Evolutionary conservation across 345 rosid genomes (phyloP).

Genomic region (Litchi chinensis): DNA sequence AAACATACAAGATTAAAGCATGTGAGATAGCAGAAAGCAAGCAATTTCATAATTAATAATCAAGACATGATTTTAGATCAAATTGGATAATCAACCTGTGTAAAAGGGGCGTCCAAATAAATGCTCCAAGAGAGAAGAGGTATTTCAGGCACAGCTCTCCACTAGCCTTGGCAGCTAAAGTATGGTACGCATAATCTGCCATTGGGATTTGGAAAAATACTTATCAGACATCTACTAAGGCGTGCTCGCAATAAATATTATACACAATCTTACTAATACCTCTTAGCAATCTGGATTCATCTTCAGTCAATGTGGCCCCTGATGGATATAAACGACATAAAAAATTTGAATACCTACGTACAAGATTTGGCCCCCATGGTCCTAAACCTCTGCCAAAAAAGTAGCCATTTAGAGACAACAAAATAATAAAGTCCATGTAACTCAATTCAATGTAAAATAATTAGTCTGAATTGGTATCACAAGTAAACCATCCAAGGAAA

Average conservation of each 20-base stretch:
- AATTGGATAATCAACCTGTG: slow-evolving; percentile 58
- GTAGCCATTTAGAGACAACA: slow-evolving; percentile 17
- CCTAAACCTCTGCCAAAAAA: slow-evolving; percentile 81
- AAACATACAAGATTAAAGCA: background rate
- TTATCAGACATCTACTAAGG: slow-evolving; percentile 24
- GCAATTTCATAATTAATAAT: background rate
- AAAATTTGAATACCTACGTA: slow-evolving; percentile 68
- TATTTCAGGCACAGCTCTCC: slow-evolving; percentile 97
- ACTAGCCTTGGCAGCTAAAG: slow-evolving; percentile 91
- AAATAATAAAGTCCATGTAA: background rate
- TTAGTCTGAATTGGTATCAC: background rate
- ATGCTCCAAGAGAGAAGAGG: slow-evolving; percentile 92
- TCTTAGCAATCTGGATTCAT: slow-evolving; percentile 76
- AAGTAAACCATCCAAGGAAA: background rate
- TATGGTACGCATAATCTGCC: slow-evolving; percentile 86
- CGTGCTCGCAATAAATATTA: background rate
- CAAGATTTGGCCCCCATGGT: slow-evolving; percentile 98
- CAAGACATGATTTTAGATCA: background rate
- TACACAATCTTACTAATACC: slow-evolving; percentile 43
- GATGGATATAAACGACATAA: slow-evolving; percentile 72
- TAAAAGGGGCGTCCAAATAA: slow-evolving; percentile 78
- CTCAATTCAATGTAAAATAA: no score
- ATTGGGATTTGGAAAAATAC: slow-evolving; percentile 9
- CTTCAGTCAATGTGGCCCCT: slow-evolving; percentile 59
- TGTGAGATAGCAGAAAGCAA: slow-evolving; percentile 1